Conservation (phyloP, 441 rosid species). For the Eugenia klotzschiana region DNA sequence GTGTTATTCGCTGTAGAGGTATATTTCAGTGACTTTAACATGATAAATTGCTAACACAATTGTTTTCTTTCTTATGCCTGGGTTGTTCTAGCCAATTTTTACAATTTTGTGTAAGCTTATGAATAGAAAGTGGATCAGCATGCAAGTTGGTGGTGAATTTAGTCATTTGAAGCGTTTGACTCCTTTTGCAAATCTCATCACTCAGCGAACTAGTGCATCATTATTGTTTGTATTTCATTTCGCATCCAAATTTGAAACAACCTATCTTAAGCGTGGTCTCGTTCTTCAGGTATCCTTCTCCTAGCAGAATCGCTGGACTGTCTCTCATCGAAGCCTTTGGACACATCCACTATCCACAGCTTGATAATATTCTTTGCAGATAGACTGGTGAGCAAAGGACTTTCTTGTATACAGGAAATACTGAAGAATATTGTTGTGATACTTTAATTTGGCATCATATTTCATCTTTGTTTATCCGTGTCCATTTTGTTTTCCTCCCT, state of each 20-base stretch:
- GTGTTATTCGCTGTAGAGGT: conserved; percentile 67
- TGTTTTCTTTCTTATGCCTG: background rate
- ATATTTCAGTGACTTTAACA: background rate
- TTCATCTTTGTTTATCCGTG: background rate
- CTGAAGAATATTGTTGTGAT: background rate
- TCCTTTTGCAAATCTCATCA: background rate
- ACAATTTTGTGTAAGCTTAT: background rate
- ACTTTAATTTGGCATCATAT: background rate
- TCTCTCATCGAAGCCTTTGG: conserved; percentile 49
- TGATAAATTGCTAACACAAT: background rate
- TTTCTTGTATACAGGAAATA: background rate
- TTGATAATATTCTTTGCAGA: conserved; percentile 54
- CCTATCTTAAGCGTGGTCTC: background rate
- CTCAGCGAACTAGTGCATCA: background rate
- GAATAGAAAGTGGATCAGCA: background rate
- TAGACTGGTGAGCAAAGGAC: conserved; percentile 55
- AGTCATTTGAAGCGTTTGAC: background rate
- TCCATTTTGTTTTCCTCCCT: background rate
- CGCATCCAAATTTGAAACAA: background rate
- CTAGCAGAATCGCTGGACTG: conserved; percentile 51
- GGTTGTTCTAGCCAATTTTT: background rate
- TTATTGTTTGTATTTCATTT: background rate
- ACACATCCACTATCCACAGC: conserved; percentile 37
- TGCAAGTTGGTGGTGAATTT: background rate
- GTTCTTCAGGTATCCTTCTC: conserved; percentile 54